Percentiles rank a stretch among this genome's conserved stretches.
These are phyloP conservation scores for Zizania latifolia DNA, from an alignment of 176 grass and related monocot species.

Conservation along the genomic window DNA sequence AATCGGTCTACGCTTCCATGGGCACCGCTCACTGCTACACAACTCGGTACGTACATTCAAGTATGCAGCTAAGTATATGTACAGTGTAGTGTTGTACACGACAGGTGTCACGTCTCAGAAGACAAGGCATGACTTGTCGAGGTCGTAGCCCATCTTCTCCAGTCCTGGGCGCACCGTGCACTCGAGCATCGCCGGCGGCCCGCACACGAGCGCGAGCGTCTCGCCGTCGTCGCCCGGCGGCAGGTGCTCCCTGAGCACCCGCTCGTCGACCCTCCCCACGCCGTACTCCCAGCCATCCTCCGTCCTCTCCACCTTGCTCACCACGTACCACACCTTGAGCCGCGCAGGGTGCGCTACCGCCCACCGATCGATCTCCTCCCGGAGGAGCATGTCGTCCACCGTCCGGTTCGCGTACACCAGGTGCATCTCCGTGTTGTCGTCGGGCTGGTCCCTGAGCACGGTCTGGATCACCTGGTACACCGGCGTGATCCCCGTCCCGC, in stretches of 20 bases:
- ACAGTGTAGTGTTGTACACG: not conserved
- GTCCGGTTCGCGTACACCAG: slow-evolving; percentile 69
- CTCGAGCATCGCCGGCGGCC: slow-evolving; percentile 76
- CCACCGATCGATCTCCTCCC: slow-evolving; percentile 60
- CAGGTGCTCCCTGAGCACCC: slow-evolving; percentile 52
- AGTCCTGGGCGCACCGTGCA: slow-evolving; percentile 51
- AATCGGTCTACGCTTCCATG: not conserved
- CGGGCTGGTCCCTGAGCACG: slow-evolving; percentile 60
- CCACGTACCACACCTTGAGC: slow-evolving; percentile 86
- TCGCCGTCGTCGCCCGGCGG: slow-evolving; percentile 41
- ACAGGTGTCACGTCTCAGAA: slow-evolving; percentile 30
- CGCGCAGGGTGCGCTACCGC: slow-evolving; percentile 34
- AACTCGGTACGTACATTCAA: not conserved
- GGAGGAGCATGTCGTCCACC: slow-evolving; percentile 71
- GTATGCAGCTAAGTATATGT: not conserved
- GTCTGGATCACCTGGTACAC: slow-evolving; percentile 89
- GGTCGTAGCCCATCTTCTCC: slow-evolving; percentile 74
- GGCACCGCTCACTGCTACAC: not conserved
- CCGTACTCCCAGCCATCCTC: slow-evolving; percentile 47
- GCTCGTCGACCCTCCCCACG: slow-evolving; percentile 48
- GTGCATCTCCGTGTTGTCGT: slow-evolving; percentile 70
- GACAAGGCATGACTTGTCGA: slow-evolving; percentile 43
- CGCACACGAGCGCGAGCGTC: slow-evolving; percentile 60
- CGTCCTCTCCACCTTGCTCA: slow-evolving; percentile 22
- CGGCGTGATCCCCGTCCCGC: slow-evolving; percentile 83